These are phyloP conservation scores for Opeltia flavorubescens DNA, from an alignment of 495 filamentous ascomycete species.

Conservation along the genomic window DNA sequence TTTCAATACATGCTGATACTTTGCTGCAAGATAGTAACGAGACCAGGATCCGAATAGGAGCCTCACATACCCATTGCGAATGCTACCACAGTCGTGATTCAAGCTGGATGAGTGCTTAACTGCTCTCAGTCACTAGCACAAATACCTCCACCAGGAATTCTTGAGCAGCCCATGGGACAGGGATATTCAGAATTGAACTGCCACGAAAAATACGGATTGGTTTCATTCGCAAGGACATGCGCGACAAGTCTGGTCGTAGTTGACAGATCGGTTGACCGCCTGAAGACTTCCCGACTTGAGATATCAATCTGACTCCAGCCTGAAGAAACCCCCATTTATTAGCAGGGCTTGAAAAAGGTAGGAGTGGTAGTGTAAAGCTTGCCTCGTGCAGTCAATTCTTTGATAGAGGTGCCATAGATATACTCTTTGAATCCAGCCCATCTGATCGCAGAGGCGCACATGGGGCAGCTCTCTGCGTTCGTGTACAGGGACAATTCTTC, in stretches of 20 bases:
- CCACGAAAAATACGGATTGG: conserved; percentile 37
- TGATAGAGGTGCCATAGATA: conserved; percentile 38
- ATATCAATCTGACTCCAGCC: conserved; percentile 40
- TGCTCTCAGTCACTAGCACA: not conserved
- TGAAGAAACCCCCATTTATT: conserved; percentile 10
- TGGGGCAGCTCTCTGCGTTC: conserved; percentile 42
- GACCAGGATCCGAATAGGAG: no score
- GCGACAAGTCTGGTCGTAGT: conserved; percentile 23
- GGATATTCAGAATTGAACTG: conserved; percentile 28
- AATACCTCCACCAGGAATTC: not conserved
- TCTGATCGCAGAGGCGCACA: conserved; percentile 42
- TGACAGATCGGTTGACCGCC: conserved; percentile 25
- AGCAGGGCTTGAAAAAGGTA: conserved; percentile 13
- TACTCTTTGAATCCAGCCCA: conserved; percentile 41
- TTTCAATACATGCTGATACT: no score
- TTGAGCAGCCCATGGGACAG: conserved; percentile 33
- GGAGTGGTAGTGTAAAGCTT: not conserved
- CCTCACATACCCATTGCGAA: no score
- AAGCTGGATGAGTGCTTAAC: no score
- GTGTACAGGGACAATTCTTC: conserved; percentile 37
- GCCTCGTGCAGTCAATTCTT: conserved; percentile 12
- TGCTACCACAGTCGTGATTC: no score
- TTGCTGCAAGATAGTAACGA: no score
- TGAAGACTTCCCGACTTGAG: conserved; percentile 30
- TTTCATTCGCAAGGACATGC: conserved; percentile 34